Percentiles rank a stretch among this genome's conserved stretches.
Evolutionary conservation across 2,329 filamentous ascomycete species (phyloP).

Genomic region (Decorospora gaudefroyi): DNA sequence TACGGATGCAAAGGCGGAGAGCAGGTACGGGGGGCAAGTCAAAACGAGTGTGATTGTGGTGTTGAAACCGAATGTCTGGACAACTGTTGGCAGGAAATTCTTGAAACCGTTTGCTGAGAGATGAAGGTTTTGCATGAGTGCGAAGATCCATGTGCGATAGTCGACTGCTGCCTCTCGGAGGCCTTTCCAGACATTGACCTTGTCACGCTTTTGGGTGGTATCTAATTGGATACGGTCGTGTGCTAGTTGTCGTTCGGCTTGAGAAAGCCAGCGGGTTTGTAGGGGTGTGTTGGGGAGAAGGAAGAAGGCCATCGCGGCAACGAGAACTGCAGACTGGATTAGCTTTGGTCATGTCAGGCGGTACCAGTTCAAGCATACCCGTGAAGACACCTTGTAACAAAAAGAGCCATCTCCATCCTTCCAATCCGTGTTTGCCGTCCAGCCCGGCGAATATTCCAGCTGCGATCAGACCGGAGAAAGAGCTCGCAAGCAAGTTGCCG

Average conservation of each 20-base stretch:
- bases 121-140: conserved; percentile 26
- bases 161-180: conserved; percentile 20
- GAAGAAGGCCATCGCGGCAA: conserved; percentile 26
- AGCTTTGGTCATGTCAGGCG: not conserved
- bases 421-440: conserved; percentile 48
- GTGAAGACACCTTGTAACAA: conserved; percentile 50
- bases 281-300: conserved; percentile 32
- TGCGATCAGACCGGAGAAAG: conserved; percentile 51
- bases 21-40: conserved; percentile 40
- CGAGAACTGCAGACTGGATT: conserved; percentile 6
- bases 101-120: conserved; percentile 28
- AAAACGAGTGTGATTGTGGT: conserved; percentile 37
- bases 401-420: conserved; percentile 52
- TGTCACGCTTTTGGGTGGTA: conserved; percentile 46
- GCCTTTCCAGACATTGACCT: conserved; percentile 22
- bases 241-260: conserved; percentile 49
- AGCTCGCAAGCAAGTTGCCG: conserved; percentile 48
- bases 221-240: conserved; percentile 48
- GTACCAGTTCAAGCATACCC: not conserved
- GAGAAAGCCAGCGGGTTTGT: conserved; percentile 51
- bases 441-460: conserved; percentile 44
- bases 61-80: conserved; percentile 39
- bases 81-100: conserved; percentile 44
- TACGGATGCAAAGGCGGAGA: conserved; percentile 33
- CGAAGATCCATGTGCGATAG: conserved; percentile 23